Evolutionary conservation across 106 monocot genomes (phyloP).

Genomic region (Dioscorea dumetorum): DNA sequence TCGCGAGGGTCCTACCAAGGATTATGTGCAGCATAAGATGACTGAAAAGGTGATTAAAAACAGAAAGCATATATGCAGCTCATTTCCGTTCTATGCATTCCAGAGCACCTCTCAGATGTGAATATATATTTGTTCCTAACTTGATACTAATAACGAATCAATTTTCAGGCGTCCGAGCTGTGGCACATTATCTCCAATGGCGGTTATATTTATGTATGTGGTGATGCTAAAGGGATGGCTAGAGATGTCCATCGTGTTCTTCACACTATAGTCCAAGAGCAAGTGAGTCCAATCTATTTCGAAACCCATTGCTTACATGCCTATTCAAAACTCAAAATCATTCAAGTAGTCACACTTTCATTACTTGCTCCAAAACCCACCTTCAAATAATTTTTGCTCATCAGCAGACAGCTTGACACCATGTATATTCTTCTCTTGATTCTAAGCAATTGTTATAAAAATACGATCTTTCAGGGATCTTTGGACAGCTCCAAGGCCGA

Average conservation of each 20-base stretch:
- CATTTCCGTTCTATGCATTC: not conserved
- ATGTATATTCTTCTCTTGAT: too few species aligned
- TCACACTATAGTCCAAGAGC: slow-evolving; percentile 69
- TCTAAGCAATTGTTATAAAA: not conserved
- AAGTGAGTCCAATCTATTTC: slow-evolving; percentile 24
- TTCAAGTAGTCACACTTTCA: too few species aligned
- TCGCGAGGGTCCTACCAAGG: slow-evolving; percentile 65
- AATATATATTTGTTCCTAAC: not conserved
- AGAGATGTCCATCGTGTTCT: slow-evolving; percentile 81
- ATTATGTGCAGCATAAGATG: slow-evolving; percentile 96
- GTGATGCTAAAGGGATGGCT: slow-evolving; percentile 97
- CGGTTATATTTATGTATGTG: slow-evolving; percentile 82
- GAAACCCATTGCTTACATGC: too few species aligned
- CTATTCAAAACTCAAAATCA: too few species aligned
- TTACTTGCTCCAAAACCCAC: too few species aligned
- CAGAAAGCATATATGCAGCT: not conserved
- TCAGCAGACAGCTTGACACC: too few species aligned
- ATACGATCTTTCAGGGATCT: slow-evolving; percentile 48
- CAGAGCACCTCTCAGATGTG: not conserved
- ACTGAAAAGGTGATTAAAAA: slow-evolving; percentile 40
- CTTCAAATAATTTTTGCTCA: too few species aligned
- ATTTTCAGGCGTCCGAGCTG: slow-evolving; percentile 58
- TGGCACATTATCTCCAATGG: slow-evolving; percentile 65
- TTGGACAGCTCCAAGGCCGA: slow-evolving; percentile 82
- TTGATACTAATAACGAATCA: not conserved